Conservation (phyloP, 1,139 yeast genomes). For the Taphrina pruni region DNA sequence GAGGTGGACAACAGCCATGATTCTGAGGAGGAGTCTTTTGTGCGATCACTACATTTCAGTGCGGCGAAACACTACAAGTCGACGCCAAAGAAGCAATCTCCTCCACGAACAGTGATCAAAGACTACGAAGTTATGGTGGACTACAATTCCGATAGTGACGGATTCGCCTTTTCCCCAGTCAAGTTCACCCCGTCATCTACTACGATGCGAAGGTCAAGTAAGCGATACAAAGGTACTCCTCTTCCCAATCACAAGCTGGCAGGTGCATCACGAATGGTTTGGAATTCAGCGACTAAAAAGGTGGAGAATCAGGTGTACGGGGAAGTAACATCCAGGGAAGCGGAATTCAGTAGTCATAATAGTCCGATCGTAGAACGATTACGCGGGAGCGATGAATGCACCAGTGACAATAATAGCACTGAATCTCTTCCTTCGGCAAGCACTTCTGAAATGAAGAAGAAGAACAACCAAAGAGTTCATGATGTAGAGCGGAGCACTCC, state of each 20-base stretch:
- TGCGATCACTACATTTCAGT: constrained; percentile 17
- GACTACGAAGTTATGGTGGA: constrained; percentile 36
- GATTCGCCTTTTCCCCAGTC: constrained; percentile 38
- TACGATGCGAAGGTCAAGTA: not conserved
- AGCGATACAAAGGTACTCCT: constrained; percentile 5
- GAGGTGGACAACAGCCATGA: constrained; percentile 12
- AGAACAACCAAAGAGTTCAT: not conserved
- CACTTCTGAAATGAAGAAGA: not conserved
- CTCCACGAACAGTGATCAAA: not conserved
- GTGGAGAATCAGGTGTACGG: not conserved
- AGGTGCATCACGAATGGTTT: not conserved
- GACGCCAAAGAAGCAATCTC: too few relatives aligned
- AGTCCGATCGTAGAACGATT: not conserved
- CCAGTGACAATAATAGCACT: not conserved
- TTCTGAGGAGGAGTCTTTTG: constrained; percentile 26
- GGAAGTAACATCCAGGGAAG: not conserved
- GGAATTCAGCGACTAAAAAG: constrained; percentile 18
- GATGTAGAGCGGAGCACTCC: not conserved
- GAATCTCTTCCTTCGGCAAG: not conserved
- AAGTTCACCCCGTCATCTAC: constrained; percentile 21
- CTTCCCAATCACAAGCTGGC: not conserved
- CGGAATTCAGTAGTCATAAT: not conserved
- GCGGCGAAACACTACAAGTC: constrained; percentile 10
- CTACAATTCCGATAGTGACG: constrained; percentile 33
- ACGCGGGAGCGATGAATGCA: not conserved